These are phyloP conservation scores for Saccharomycopsis amapae DNA, from an alignment of 805 yeast species.

Conservation along the genomic window DNA sequence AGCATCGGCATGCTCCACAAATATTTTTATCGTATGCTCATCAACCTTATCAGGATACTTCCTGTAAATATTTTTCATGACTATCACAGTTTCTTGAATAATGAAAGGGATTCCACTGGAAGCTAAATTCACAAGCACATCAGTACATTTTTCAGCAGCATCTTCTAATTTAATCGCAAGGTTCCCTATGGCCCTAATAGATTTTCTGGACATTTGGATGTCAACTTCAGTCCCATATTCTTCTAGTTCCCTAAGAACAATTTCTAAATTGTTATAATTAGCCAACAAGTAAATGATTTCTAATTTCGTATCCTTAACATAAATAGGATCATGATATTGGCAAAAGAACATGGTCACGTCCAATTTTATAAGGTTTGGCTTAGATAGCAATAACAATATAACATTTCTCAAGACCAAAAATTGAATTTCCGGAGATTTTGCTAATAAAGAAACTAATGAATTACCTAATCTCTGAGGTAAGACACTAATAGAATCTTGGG, in stretches of 20 bases:
- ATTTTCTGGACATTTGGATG: conserved; percentile 77
- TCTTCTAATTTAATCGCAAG: conserved; percentile 66
- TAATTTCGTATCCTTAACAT: conserved; percentile 81
- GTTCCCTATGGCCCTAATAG: conserved; percentile 85
- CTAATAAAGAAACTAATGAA: conserved; percentile 58
- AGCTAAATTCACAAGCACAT: conserved; percentile 50
- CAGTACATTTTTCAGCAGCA: conserved; percentile 59
- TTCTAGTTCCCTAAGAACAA: conserved; percentile 66
- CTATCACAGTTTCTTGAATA: conserved; percentile 73
- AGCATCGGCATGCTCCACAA: conserved; percentile 33
- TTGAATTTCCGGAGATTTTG: conserved; percentile 78
- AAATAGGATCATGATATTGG: conserved; percentile 77
- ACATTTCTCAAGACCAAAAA: conserved; percentile 77
- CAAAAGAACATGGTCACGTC: conserved; percentile 81
- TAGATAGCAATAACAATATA: conserved; percentile 61
- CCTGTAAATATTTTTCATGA: conserved; percentile 68
- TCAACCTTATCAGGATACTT: conserved; percentile 50
- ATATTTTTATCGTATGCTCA: conserved; percentile 3
- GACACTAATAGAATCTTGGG: conserved; percentile 48
- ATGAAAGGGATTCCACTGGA: conserved; percentile 63
- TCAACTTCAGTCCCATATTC: conserved; percentile 88
- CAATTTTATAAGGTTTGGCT: conserved; percentile 49
- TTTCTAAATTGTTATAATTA: conserved; percentile 47
- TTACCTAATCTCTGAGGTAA: conserved; percentile 56
- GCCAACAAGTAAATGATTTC: conserved; percentile 82